Percentiles rank a stretch among this genome's conserved stretches.
Evolutionary conservation across 371 early-diverging fungal genomes (phyloP).

Genomic region (Mucor velutinosus): DNA sequence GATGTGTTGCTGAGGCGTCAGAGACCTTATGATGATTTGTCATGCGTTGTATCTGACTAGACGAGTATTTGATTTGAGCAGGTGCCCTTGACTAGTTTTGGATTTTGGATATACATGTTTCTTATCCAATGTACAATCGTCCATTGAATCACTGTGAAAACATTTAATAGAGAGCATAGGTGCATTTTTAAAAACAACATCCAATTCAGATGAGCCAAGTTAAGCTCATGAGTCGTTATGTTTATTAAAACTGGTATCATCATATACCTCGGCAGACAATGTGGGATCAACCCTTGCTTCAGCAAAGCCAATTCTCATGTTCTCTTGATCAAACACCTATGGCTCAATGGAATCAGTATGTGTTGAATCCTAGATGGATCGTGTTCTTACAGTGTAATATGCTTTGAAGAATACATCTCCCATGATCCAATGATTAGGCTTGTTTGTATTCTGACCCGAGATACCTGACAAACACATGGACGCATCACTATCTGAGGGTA

Average conservation of each 20-base stretch:
- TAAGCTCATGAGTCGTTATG: no score
- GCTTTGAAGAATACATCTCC: slow-evolving; percentile 78
- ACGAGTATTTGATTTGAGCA: no score
- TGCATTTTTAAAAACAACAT: no score
- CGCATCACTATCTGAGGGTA: slow-evolving; percentile 35
- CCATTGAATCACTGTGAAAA: no score
- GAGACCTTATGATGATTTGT: background rate
- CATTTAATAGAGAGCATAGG: no score
- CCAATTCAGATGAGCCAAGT: no score
- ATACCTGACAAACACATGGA: slow-evolving; percentile 71
- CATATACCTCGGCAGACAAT: slow-evolving; percentile 7
- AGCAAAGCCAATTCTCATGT: slow-evolving; percentile 24
- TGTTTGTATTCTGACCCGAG: slow-evolving; percentile 42
- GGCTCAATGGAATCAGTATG: background rate
- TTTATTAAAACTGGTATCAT: background rate
- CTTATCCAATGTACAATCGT: no score
- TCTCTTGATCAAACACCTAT: slow-evolving; percentile 23
- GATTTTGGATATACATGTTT: no score
- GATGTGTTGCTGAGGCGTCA: background rate
- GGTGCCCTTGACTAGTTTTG: no score
- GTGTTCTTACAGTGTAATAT: slow-evolving; percentile 66
- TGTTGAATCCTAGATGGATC: background rate
- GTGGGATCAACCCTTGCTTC: slow-evolving; percentile 11
- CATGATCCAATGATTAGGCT: slow-evolving; percentile 65
- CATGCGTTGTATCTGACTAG: background rate